Percentiles rank a stretch among this genome's conserved stretches.
phyloP scores from a whole-genome alignment of 2,329 filamentous ascomycete genomes.

The Zelopaecilomyces penicillatus region DNA sequence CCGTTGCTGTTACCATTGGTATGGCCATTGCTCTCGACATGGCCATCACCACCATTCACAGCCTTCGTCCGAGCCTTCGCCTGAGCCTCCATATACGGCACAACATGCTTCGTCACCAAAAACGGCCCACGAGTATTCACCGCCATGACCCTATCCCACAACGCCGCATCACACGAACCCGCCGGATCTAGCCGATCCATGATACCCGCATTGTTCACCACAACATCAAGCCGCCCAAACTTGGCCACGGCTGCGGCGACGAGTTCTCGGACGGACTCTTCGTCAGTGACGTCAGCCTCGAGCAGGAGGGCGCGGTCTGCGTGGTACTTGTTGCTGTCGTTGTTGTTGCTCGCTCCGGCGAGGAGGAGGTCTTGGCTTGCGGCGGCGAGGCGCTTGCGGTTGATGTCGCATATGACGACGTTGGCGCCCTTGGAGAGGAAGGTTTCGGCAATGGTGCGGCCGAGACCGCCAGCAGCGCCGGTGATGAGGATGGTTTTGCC shows the following conservation, averaged over 20 bases:
- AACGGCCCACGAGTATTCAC: constrained; percentile 50
- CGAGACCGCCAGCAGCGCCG: constrained; percentile 24
- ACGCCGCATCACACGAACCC: constrained; percentile 33
- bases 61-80: not conserved
- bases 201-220: constrained; percentile 51
- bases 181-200: constrained; percentile 49
- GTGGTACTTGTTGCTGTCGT: not conserved
- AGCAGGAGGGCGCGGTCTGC: constrained; percentile 4
- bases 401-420: constrained; percentile 26
- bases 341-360: constrained; percentile 8
- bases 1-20: not conserved
- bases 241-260: constrained; percentile 11
- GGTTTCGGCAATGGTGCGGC: constrained; percentile 21
- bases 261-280: constrained; percentile 18
- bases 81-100: constrained; percentile 23
- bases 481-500: constrained; percentile 24
- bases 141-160: constrained; percentile 46
- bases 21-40: not conserved
- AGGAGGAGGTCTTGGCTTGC: constrained; percentile 7
- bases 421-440: constrained; percentile 22
- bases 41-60: no score
- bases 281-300: constrained; percentile 12
- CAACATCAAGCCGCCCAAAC: constrained; percentile 37
- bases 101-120: constrained; percentile 41
- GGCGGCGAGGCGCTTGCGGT: constrained; percentile 10